phyloP scores from a whole-genome alignment of 2,329 filamentous ascomycete genomes.

The Calonectria pteridis region DNA sequence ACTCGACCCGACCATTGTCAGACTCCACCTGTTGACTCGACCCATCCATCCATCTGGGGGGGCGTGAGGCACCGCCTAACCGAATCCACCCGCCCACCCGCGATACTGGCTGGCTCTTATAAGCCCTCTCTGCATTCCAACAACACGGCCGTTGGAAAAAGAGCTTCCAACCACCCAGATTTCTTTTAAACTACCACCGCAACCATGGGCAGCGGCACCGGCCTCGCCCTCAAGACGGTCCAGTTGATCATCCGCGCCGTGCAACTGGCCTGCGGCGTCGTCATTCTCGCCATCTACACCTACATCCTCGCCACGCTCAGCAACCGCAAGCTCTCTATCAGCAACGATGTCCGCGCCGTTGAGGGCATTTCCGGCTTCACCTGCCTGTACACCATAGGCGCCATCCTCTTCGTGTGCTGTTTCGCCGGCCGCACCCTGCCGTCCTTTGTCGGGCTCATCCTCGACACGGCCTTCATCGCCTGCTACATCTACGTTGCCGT shows the following conservation, averaged over 20 bases:
- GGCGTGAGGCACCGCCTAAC: not conserved
- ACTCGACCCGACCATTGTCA: not conserved
- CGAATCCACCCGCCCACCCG: not conserved
- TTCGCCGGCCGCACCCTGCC: constrained; percentile 81
- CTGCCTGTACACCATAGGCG: constrained; percentile 79
- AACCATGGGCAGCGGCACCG: constrained; percentile 48
- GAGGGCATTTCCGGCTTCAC: constrained; percentile 82
- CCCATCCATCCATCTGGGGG: no score
- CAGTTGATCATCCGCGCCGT: constrained; percentile 81
- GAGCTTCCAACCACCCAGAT: not conserved
- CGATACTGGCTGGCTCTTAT: not conserved
- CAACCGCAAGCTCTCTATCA: constrained; percentile 73
- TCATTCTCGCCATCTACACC: constrained; percentile 83
- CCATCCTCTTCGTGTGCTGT: constrained; percentile 82
- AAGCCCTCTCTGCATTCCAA: not conserved
- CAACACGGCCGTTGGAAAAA: not conserved
- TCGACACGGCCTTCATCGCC: constrained; percentile 82
- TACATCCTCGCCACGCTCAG: constrained; percentile 85
- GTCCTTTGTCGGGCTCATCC: constrained; percentile 77
- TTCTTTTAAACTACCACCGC: not conserved
- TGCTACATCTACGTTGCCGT: constrained; percentile 86
- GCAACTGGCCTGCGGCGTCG: constrained; percentile 77
- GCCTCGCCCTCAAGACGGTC: constrained; percentile 72
- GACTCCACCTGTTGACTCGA: not conserved
- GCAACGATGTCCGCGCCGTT: constrained; percentile 77